phyloP scores from a whole-genome alignment of 495 filamentous ascomycete genomes.

The Xylaria bambusicola region DNA sequence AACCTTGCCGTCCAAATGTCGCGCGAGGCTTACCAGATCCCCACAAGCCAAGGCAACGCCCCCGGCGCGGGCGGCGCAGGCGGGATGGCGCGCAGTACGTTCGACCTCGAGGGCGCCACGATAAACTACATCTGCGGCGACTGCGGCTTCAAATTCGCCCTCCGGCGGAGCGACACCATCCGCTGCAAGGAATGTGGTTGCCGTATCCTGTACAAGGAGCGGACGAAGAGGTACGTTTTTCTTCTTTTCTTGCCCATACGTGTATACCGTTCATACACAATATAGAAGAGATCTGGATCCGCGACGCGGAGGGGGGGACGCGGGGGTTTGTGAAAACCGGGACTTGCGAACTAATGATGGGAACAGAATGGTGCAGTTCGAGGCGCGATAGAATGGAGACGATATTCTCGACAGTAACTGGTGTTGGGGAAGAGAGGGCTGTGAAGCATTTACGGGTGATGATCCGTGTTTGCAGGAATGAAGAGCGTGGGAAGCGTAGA shows the following conservation, averaged over 20 bases:
- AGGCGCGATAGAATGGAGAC: conserved; percentile 69
- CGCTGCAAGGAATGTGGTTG: conserved; percentile 96
- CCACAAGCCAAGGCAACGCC: conserved; percentile 36
- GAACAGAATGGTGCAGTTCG: conserved; percentile 91
- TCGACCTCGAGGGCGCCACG: conserved; percentile 38
- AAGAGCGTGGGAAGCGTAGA: conserved; percentile 1
- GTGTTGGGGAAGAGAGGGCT: too few relatives aligned
- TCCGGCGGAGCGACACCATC: conserved; percentile 84
- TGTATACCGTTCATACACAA: too few relatives aligned
- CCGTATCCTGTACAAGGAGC: conserved; percentile 94
- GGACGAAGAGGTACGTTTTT: conserved; percentile 95
- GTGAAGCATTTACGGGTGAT: conserved; percentile 1
- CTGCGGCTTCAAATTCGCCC: conserved; percentile 77
- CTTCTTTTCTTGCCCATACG: too few relatives aligned
- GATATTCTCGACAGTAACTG: too few relatives aligned
- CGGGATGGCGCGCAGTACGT: conserved; percentile 28
- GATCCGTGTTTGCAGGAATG: too few relatives aligned
- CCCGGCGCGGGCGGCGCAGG: conserved; percentile 26
- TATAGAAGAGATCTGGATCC: too few relatives aligned
- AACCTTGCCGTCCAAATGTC: conserved; percentile 50
- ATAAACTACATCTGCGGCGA: conserved; percentile 93
- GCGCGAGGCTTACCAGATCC: conserved; percentile 63
- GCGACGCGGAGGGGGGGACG: too few relatives aligned
- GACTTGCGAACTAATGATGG: too few relatives aligned
- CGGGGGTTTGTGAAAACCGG: too few relatives aligned